Conservation (phyloP, 2,329 filamentous ascomycete genomes). For the Alternaria ventricosa region DNA sequence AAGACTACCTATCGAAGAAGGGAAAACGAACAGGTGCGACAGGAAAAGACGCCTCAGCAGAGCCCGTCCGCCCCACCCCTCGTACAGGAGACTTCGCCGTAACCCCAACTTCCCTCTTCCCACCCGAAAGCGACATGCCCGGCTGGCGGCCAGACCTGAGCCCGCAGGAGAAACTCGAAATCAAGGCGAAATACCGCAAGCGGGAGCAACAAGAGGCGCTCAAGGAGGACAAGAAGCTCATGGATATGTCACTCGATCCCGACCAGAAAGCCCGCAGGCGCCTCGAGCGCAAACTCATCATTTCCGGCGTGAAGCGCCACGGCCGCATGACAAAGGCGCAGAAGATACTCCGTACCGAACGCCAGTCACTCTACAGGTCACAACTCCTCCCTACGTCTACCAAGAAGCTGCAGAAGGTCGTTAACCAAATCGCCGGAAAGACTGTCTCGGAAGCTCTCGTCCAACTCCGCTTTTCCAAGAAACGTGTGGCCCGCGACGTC, state of each 20-base stretch:
- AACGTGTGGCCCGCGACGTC: slow-evolving; percentile 86
- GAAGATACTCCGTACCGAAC: slow-evolving; percentile 70
- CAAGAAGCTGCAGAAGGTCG: slow-evolving; percentile 89
- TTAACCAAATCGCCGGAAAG: slow-evolving; percentile 90
- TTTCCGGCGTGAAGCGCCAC: slow-evolving; percentile 72
- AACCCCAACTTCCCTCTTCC: slow-evolving; percentile 32
- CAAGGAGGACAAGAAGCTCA: slow-evolving; percentile 59
- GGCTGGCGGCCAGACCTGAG: slow-evolving; percentile 28
- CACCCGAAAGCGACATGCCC: slow-evolving; percentile 32
- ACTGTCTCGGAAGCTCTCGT: slow-evolving; percentile 90
- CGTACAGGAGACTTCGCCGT: slow-evolving; percentile 26
- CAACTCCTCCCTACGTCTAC: slow-evolving; percentile 80
- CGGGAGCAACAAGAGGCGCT: slow-evolving; percentile 9
- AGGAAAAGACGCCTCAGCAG: neutral
- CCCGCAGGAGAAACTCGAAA: slow-evolving; percentile 16
- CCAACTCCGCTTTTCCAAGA: slow-evolving; percentile 95
- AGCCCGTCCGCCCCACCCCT: slow-evolving; percentile 11
- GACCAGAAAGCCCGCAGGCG: slow-evolving; percentile 72
- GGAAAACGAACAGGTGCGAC: slow-evolving; percentile 11
- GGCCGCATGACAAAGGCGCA: slow-evolving; percentile 71
- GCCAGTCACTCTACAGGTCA: slow-evolving; percentile 66
- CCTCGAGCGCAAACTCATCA: slow-evolving; percentile 85
- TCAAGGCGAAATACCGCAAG: slow-evolving; percentile 18
- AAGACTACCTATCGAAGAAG: slow-evolving; percentile 57
- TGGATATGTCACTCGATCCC: slow-evolving; percentile 69